Base-by-base conservation (phyloP, 495 filamentous ascomycete species). In the Gamarada debralockiae region DNA sequence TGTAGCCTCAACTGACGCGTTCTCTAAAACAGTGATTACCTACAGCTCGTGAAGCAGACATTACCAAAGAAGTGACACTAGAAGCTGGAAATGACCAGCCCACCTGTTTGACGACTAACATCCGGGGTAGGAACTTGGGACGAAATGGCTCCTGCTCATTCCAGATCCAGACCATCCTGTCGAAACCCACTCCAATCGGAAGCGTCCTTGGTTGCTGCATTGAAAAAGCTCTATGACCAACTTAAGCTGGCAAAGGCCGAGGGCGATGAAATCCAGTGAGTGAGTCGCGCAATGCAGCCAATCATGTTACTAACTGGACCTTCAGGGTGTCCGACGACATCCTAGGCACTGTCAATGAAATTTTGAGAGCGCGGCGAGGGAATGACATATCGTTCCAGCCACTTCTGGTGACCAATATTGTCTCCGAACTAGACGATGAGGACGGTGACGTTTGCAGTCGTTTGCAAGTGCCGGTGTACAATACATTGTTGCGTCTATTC, bases 391-490 rank as follows among this genome's bases (percentile, higher is more conserved):
- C 10, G 14, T 12, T 57, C 13, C 41, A 37, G 8, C 9, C 20
- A 8, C 7, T 10, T 18, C 24, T 42, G 3, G 40, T 57, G 17
- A 33, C 3, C 24, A 22, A 39, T 9, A 13, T 59, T 1, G 27
- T 52, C 15, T 15, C 17, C 5, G 17, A 17, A 29, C 40, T 59
- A 0, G 51, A 55, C 13, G 15, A 46, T 23, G 46, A 41, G 9
- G 33, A 34, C 13, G 17, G 39, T 15, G 23, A 39, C n/a, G 40
- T 59, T 8, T 59, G 56, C 50, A 41, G 56, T 41, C 45, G 50
- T 17, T 20, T 59, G 3, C 37, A 51, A 8, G 24, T 34, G 3
- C 3, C 13, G 22, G 34, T 51, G 2, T 59, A 50, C 21, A 45
- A 3, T 13, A 15, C 33, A 18, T 14, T 59, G 2, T 13, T 50